phyloP scores from a whole-genome alignment of 768 basidiomycete species.

The Mycena amicta region DNA sequence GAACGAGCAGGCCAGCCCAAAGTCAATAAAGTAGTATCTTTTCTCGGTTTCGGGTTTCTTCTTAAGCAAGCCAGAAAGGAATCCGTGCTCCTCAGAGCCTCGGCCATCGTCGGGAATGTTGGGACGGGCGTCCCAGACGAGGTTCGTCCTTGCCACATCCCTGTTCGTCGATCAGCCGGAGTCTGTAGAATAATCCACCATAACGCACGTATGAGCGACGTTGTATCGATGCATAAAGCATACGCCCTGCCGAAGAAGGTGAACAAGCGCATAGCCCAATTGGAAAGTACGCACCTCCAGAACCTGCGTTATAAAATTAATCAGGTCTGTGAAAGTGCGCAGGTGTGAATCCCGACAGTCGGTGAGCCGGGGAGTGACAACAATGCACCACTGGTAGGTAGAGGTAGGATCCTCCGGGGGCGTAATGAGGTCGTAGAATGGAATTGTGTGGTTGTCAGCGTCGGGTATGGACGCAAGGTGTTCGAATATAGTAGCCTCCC shows the following conservation, averaged over 20 bases:
- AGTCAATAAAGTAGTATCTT: conserved; percentile 23
- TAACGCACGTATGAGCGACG: conserved; percentile 19
- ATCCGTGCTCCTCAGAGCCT: background rate
- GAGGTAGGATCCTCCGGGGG: background rate
- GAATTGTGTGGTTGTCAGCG: conserved; percentile 22
- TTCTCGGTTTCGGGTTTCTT: background rate
- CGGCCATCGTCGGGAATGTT: conserved; percentile 6
- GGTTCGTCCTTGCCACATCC: conserved; percentile 21
- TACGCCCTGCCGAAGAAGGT: conserved; percentile 8
- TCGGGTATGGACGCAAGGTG: conserved; percentile 21
- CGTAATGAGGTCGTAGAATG: conserved; percentile 21
- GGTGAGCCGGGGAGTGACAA: conserved; percentile 21
- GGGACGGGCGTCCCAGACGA: conserved; percentile 20
- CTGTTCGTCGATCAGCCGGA: background rate
- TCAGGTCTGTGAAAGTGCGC: conserved; percentile 14
- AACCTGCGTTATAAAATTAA: conserved; percentile 17
- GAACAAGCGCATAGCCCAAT: background rate
- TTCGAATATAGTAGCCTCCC: conserved; percentile 10
- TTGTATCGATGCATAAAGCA: conserved; percentile 25
- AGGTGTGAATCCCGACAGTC: conserved; percentile 17
- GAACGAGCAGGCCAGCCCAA: conserved; percentile 22
- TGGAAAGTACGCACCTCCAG: conserved; percentile 13
- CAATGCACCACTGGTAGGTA: conserved; percentile 15
- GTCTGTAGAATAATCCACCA: background rate
- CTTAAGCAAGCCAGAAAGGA: background rate